Conservation (phyloP, 441 rosid species). For the Populus hybrid region DNA sequence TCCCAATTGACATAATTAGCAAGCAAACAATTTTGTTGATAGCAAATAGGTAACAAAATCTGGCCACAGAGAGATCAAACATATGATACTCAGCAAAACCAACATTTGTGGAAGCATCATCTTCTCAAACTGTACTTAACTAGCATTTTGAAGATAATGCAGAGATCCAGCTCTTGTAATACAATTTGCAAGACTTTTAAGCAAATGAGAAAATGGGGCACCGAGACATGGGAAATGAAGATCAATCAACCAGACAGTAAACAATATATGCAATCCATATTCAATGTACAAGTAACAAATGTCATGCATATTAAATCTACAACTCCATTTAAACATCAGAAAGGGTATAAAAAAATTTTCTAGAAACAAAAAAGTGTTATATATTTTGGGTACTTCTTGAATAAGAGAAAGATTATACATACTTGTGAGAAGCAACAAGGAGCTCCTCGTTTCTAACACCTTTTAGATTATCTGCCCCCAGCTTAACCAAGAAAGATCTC, state of each 20-base stretch:
- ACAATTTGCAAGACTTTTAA: not conserved
- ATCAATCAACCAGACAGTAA: not conserved
- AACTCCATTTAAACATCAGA: not conserved
- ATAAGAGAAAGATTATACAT: constrained; percentile 15
- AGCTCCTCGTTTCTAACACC: constrained; percentile 93
- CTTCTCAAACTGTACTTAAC: not conserved
- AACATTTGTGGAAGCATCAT: not conserved
- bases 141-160: not conserved
- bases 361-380: not conserved
- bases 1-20: not conserved
- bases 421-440: constrained; percentile 97
- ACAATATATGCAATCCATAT: not conserved
- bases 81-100: not conserved
- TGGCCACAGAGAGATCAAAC: not conserved
- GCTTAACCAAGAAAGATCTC: constrained; percentile 87
- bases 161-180: not conserved
- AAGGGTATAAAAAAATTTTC: not conserved
- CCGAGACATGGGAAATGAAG: not conserved
- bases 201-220: not conserved
- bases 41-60: not conserved
- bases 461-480: constrained; percentile 92
- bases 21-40: not conserved
- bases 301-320: not conserved
- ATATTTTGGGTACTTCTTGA: not conserved
- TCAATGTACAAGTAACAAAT: not conserved